phyloP scores from a whole-genome alignment of 192 early-diverging fungal genomes.

The Gonapodya prolifera region DNA sequence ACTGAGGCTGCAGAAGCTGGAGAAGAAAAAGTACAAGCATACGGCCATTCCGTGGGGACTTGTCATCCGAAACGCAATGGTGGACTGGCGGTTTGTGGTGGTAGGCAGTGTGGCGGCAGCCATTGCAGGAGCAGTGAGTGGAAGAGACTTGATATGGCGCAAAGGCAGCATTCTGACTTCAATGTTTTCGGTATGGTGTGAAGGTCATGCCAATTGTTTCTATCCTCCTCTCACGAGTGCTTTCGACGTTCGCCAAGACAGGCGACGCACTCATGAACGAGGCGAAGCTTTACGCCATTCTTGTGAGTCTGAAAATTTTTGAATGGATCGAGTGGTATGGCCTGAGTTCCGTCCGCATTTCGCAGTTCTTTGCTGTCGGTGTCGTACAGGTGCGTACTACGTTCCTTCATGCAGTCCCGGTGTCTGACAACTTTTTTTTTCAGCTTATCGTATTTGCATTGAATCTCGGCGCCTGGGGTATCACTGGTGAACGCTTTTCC shows the following conservation, averaged over 20 bases:
- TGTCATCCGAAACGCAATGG: too few species aligned
- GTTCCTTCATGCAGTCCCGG: too few species aligned
- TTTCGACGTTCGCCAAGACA: neutral
- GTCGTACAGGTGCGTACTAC: too few species aligned
- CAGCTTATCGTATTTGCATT: neutral
- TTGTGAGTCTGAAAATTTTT: too few species aligned
- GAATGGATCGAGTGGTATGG: conserved; percentile 29
- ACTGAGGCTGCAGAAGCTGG: neutral
- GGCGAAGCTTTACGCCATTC: conserved; percentile 38
- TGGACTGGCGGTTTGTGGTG: too few species aligned
- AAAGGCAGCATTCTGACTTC: too few species aligned
- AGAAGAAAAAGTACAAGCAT: neutral
- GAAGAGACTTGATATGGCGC: too few species aligned
- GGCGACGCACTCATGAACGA: conserved; percentile 4
- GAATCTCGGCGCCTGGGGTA: neutral
- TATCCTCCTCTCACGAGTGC: neutral
- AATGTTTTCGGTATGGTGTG: too few species aligned
- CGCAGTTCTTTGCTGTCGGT: too few species aligned
- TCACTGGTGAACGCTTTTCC: neutral
- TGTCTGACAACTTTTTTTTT: neutral
- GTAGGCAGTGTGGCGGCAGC: too few species aligned
- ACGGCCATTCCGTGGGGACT: neutral
- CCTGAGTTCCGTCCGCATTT: too few species aligned
- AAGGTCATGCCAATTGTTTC: neutral
- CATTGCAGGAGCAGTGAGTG: too few species aligned